Percentiles rank a stretch among this genome's conserved stretches.
These are phyloP conservation scores for Phoenix dactylifera DNA, from an alignment of 176 grass and related monocot species.

Conservation along the genomic window DNA sequence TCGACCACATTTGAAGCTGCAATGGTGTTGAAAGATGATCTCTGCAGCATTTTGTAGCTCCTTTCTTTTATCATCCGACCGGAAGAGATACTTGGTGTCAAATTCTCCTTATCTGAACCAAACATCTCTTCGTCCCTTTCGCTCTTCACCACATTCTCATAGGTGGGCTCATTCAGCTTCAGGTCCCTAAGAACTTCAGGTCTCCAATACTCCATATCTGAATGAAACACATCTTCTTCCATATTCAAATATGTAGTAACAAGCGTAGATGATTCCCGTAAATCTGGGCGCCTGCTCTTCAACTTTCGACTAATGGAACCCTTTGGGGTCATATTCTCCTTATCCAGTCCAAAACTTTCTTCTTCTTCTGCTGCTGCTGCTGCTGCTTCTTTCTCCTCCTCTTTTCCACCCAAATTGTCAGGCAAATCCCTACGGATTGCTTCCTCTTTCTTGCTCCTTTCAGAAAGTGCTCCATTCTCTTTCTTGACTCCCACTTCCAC, in stretches of 20 bases:
- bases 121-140: constrained; percentile 24
- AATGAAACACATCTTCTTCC: constrained; percentile 20
- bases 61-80: constrained; percentile 19
- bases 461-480: constrained; percentile 5
- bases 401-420: not conserved
- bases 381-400: not conserved
- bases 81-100: not conserved
- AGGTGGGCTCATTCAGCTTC: constrained; percentile 14
- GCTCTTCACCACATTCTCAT: not conserved
- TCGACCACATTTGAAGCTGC: not conserved
- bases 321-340: not conserved
- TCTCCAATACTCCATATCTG: constrained; percentile 46
- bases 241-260: constrained; percentile 23
- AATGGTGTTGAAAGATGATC: constrained; percentile 2
- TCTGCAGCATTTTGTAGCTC: constrained; percentile 1
- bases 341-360: not conserved
- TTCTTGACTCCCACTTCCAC: not conserved
- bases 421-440: not conserved
- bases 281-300: too few species aligned
- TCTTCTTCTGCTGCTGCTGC: not conserved
- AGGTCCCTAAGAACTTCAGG: constrained; percentile 23
- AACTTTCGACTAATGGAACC: too few species aligned
- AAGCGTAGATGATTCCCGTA: not conserved
- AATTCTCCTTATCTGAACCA: constrained; percentile 39
- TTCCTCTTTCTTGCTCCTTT: constrained; percentile 15